Conservation (phyloP, 139 green algal genomes). For the Nannochloris sp. region DNA sequence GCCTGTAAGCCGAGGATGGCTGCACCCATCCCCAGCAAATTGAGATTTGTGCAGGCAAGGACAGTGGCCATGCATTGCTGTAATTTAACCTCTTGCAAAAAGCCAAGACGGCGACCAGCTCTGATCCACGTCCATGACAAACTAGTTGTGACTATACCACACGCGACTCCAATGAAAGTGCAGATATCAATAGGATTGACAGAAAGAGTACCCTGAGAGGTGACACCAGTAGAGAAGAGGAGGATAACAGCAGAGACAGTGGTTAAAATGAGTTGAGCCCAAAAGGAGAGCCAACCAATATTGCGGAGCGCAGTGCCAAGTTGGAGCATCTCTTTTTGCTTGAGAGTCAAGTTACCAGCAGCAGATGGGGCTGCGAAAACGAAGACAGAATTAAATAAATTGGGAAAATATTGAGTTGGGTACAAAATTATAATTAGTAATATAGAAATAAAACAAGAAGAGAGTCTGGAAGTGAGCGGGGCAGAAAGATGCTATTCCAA, state of each 20-base stretch:
- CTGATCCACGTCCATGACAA: constrained; percentile 44
- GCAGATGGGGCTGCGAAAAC: too few relatives aligned
- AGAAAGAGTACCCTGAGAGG: constrained; percentile 5
- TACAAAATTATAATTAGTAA: too few relatives aligned
- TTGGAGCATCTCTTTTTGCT: constrained; percentile 5
- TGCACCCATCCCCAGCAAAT: constrained; percentile 70
- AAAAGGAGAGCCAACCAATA: constrained; percentile 72
- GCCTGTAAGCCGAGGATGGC: constrained; percentile 77
- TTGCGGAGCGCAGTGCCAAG: constrained; percentile 33
- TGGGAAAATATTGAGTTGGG: too few relatives aligned
- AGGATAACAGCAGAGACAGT: constrained; percentile 76
- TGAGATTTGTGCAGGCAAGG: constrained; percentile 66
- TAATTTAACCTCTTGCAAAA: constrained; percentile 31
- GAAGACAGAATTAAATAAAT: too few relatives aligned
- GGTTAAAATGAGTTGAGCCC: constrained; percentile 77
- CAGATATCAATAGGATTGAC: constrained; percentile 32
- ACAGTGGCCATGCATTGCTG: constrained; percentile 41
- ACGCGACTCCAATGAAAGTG: constrained; percentile 63
- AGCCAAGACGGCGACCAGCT: constrained; percentile 18
- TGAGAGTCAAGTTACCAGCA: neutral
- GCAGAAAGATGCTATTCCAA: too few relatives aligned
- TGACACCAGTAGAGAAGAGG: constrained; percentile 64
- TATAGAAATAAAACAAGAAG: too few relatives aligned
- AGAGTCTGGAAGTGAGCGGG: too few relatives aligned
- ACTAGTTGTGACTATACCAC: constrained; percentile 73